Evolutionary conservation across 2,329 filamentous ascomycete species (phyloP).

Genomic region (Sarocladium brachiariae): DNA sequence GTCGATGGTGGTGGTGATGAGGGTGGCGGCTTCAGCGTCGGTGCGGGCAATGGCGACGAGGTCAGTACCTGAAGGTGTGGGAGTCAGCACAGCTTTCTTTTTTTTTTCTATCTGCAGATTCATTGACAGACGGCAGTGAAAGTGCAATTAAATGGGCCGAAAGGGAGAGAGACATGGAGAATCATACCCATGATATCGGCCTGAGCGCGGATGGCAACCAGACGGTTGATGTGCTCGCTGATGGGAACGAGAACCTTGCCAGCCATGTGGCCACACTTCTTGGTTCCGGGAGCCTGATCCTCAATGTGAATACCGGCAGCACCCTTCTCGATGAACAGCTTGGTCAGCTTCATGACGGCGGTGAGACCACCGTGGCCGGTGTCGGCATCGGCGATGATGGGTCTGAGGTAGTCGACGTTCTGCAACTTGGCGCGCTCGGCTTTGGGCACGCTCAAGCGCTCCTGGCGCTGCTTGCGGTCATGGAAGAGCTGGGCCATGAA

Average conservation of each 20-base stretch:
- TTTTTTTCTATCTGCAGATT: background rate
- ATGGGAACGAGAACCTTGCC: conserved; percentile 97
- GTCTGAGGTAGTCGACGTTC: conserved; percentile 89
- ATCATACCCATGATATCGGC: conserved; percentile 89
- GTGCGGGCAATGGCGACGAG: conserved; percentile 89
- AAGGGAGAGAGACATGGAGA: conserved; percentile 1
- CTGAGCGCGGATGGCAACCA: conserved; percentile 94
- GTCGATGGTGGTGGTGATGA: conserved; percentile 96
- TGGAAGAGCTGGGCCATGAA: conserved; percentile 99
- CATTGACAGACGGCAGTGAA: background rate
- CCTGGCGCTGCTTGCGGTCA: conserved; percentile 96
- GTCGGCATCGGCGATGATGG: conserved; percentile 94
- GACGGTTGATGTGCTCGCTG: conserved; percentile 94
- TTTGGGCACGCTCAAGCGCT: conserved; percentile 73
- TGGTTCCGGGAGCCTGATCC: conserved; percentile 95
- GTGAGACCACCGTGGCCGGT: conserved; percentile 95
- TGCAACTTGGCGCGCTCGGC: conserved; percentile 63
- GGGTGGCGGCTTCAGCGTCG: conserved; percentile 93
- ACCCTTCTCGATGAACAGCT: conserved; percentile 93
- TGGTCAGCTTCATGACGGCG: conserved; percentile 99
- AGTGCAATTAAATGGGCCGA: background rate
- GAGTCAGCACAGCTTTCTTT: background rate
- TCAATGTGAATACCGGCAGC: conserved; percentile 98
- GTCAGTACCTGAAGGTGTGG: conserved; percentile 63
- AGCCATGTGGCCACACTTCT: conserved; percentile 99